These are phyloP conservation scores for Mycena vulgaris DNA, from an alignment of 768 basidiomycete genomes.

Conservation along the genomic window DNA sequence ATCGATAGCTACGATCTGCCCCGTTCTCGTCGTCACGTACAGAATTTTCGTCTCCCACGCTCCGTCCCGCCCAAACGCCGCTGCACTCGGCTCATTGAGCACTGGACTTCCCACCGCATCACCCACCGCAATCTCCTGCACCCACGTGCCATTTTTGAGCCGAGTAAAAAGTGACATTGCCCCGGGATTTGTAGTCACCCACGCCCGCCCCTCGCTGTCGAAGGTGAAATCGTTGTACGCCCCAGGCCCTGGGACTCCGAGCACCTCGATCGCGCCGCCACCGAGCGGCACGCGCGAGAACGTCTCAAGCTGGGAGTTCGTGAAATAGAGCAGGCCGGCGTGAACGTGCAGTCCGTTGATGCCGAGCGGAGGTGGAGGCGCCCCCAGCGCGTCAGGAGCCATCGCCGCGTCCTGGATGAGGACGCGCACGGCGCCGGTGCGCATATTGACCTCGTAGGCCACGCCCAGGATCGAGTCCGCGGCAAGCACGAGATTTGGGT, in stretches of 20 bases:
- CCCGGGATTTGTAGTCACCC: constrained; percentile 21
- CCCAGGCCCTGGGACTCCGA: constrained; percentile 19
- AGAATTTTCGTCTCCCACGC: constrained; percentile 16
- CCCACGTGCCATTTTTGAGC: constrained; percentile 18
- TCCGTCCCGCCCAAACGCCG: constrained; percentile 26
- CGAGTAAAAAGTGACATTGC: constrained; percentile 10
- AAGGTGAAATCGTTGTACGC: constrained; percentile 25
- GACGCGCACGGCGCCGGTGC: not conserved
- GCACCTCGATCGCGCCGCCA: constrained; percentile 21
- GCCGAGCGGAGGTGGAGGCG: not conserved
- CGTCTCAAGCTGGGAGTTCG: not conserved
- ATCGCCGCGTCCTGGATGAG: not conserved
- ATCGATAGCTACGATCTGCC: constrained; percentile 41
- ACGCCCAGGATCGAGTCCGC: not conserved
- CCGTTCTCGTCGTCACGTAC: constrained; percentile 24
- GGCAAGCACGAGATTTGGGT: not conserved
- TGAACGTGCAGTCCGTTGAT: not conserved
- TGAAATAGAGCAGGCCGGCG: not conserved
- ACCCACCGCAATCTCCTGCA: constrained; percentile 18
- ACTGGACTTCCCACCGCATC: no score
- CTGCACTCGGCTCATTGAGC: constrained; percentile 25
- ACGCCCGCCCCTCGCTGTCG: constrained; percentile 22
- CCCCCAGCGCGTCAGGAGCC: not conserved
- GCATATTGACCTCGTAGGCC: not conserved
- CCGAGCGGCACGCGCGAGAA: constrained; percentile 26